phyloP scores from a whole-genome alignment of 352 stramenopile species.

The Aphanomyces astaci region DNA sequence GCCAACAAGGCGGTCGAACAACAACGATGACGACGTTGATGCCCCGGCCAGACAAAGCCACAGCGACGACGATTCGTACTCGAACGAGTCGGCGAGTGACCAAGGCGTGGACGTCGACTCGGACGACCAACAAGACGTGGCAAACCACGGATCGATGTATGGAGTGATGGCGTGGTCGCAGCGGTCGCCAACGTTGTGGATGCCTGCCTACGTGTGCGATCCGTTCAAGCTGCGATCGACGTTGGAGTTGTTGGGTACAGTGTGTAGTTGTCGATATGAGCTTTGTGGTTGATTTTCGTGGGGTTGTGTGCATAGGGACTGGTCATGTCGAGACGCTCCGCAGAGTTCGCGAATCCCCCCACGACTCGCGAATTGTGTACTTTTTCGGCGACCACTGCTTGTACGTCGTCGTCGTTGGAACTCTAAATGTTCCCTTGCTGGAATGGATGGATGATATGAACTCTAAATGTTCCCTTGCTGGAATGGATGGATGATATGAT shows the following conservation, averaged over 20 bases:
- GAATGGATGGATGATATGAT: no score
- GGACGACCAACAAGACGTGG: background rate
- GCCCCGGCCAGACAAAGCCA: background rate
- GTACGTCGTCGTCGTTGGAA: constrained; percentile 33
- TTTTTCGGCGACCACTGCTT: constrained; percentile 82
- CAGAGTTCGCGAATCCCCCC: constrained; percentile 59
- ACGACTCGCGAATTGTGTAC: constrained; percentile 67
- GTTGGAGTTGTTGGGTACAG: background rate
- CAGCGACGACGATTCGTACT: background rate
- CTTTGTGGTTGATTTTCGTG: background rate
- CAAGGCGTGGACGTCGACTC: background rate
- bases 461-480: no score
- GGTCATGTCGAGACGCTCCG: constrained; percentile 59
- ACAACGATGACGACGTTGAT: background rate
- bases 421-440: no score
- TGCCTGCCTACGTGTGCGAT: constrained; percentile 80
- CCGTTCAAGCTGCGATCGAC: constrained; percentile 57
- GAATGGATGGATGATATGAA: no score
- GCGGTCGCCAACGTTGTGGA: constrained; percentile 78
- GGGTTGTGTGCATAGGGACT: constrained; percentile 28
- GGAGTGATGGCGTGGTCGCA: constrained; percentile 61
- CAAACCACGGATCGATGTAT: no score
- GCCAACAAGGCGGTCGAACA: no score
- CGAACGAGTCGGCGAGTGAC: background rate
- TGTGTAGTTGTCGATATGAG: constrained; percentile 20